phyloP scores from a whole-genome alignment of 768 basidiomycete genomes.

The Boletus eberwhitei region DNA sequence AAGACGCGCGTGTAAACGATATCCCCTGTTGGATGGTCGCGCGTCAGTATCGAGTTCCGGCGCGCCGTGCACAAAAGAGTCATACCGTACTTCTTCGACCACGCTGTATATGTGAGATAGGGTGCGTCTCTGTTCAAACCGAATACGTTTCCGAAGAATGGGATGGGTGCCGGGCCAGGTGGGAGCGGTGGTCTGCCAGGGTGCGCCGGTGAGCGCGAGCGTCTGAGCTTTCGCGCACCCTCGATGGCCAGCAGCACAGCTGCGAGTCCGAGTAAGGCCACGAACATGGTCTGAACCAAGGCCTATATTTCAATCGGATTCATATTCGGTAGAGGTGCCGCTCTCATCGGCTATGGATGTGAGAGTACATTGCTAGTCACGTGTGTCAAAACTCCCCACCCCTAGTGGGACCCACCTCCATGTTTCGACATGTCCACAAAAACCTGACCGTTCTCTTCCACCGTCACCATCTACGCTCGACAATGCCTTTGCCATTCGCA shows the following conservation, averaged over 20 bases:
- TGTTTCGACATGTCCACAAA: slow-evolving; percentile 15
- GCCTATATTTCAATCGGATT: background rate
- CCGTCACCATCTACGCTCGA: background rate
- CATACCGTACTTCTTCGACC: slow-evolving; percentile 21
- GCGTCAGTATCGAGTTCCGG: background rate
- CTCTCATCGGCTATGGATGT: background rate
- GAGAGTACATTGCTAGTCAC: background rate
- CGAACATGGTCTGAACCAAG: background rate
- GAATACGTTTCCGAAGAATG: slow-evolving; percentile 15
- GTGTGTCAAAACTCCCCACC: background rate
- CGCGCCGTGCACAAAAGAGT: background rate
- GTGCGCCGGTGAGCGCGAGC: background rate
- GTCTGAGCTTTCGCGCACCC: background rate
- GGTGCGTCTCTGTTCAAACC: slow-evolving; percentile 7
- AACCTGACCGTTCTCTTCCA: background rate
- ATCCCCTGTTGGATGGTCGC: background rate
- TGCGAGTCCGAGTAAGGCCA: background rate
- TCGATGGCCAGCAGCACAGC: background rate
- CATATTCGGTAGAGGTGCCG: background rate
- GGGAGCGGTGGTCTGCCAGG: slow-evolving; percentile 4
- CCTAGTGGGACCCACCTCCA: background rate
- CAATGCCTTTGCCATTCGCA: slow-evolving; percentile 55
- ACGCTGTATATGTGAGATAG: slow-evolving; percentile 15
- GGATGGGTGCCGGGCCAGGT: slow-evolving; percentile 17
- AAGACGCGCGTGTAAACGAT: slow-evolving; percentile 28